Evolutionary conservation across 2,329 filamentous ascomycete species (phyloP).

Genomic region (Colletotrichum graminicola): DNA sequence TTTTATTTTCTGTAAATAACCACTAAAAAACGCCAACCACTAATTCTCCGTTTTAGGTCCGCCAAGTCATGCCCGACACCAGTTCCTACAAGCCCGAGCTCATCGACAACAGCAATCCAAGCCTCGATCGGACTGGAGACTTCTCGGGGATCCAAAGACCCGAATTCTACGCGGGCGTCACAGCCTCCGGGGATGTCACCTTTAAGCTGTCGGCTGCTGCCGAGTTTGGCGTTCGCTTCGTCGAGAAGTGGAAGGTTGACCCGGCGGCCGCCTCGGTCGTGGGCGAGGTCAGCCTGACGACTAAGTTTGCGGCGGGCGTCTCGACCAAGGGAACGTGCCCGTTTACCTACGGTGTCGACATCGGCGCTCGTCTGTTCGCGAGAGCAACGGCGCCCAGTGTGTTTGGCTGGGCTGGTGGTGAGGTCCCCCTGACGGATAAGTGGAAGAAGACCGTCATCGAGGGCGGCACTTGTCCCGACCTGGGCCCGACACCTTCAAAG

Average conservation of each 20-base stretch:
- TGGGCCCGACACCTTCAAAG: conserved; percentile 41
- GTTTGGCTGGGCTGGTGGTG: conserved; percentile 43
- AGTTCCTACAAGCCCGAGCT: not conserved
- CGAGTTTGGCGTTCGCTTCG: conserved; percentile 45
- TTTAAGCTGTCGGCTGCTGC: conserved; percentile 39
- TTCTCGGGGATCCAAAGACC: conserved; percentile 39
- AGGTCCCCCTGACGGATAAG: conserved; percentile 32
- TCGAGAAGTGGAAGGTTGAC: conserved; percentile 40
- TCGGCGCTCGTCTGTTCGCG: conserved; percentile 44
- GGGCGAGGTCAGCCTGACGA: conserved; percentile 43
- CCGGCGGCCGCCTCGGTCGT: conserved; percentile 42
- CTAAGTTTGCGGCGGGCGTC: conserved; percentile 40
- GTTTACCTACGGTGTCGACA: conserved; percentile 45
- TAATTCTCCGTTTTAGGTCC: not conserved
- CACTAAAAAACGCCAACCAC: not conserved
- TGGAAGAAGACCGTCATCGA: conserved; percentile 41
- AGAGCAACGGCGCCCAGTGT: conserved; percentile 39
- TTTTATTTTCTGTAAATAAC: not conserved
- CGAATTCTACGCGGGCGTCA: conserved; percentile 44
- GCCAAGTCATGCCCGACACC: conserved; percentile 2
- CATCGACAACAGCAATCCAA: conserved; percentile 35
- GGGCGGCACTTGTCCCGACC: conserved; percentile 41
- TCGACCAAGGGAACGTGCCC: conserved; percentile 44
- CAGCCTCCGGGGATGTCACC: conserved; percentile 40
- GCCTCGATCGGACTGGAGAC: conserved; percentile 42